Evolutionary conservation across 345 rosid genomes (phyloP).

Genomic region (Carallia brachiata): DNA sequence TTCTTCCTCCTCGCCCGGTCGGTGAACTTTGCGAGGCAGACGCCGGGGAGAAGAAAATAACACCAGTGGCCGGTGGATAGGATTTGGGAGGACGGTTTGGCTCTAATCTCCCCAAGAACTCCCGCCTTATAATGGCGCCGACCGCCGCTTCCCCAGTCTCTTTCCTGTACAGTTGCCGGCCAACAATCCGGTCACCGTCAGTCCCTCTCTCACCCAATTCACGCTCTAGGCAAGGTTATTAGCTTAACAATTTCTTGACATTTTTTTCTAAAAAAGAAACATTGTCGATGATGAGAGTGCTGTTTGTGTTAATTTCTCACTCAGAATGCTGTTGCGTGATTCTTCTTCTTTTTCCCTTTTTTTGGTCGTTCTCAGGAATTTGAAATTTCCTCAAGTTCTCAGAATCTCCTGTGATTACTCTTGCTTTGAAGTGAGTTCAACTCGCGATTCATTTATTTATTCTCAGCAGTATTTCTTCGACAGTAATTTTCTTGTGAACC

Average conservation of each 20-base stretch:
- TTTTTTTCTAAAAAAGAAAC: neutral
- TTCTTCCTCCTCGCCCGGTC: no score
- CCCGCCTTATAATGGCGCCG: conserved; percentile 19
- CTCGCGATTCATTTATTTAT: no score
- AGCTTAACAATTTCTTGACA: neutral
- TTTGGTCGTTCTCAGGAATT: conserved; percentile 25
- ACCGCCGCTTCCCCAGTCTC: conserved; percentile 13
- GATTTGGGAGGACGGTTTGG: no score
- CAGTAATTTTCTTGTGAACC: no score
- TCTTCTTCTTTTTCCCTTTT: neutral
- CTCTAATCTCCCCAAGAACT: neutral
- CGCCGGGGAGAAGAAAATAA: no score
- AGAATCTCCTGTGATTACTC: conserved; percentile 52
- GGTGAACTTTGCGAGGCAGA: no score
- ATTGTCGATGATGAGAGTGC: no score
- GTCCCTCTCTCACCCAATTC: conserved; percentile 17
- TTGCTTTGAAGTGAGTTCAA: conserved; percentile 60
- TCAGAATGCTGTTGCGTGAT: neutral
- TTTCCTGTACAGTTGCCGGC: conserved; percentile 8
- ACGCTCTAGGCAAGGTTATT: conserved; percentile 19
- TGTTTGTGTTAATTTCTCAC: no score
- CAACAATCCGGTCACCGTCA: neutral
- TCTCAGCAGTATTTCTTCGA: no score
- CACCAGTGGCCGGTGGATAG: no score
- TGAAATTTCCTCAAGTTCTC: conserved; percentile 15